phyloP scores from a whole-genome alignment of 345 rosid genomes.

The Corymbia maculata region DNA sequence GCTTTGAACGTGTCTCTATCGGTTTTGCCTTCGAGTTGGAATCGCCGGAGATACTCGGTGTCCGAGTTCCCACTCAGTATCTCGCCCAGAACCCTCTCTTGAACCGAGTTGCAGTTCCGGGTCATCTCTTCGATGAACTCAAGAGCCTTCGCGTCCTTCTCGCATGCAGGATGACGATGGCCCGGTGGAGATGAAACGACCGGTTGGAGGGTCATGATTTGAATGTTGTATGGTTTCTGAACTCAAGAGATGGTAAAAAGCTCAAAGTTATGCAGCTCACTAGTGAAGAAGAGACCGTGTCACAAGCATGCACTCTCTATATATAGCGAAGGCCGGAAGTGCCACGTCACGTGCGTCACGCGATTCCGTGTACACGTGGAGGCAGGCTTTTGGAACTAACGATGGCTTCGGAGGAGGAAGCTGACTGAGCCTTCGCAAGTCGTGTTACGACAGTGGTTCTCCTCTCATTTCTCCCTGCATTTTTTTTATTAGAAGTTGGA shows the following conservation, averaged over 20 bases:
- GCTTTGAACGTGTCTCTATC: constrained; percentile 60
- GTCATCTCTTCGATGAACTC: constrained; percentile 75
- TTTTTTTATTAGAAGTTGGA: not conserved
- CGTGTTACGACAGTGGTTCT: not conserved
- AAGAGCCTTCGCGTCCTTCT: constrained; percentile 63
- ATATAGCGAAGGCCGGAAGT: not conserved
- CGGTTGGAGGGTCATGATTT: constrained; percentile 50
- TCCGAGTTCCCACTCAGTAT: constrained; percentile 50
- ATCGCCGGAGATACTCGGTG: constrained; percentile 64
- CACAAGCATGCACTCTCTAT: not conserved
- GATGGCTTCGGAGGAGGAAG: not conserved
- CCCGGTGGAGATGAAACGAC: constrained; percentile 38
- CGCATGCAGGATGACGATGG: constrained; percentile 45
- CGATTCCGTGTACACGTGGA: not conserved
- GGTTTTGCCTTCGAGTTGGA: constrained; percentile 37
- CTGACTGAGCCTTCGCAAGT: not conserved
- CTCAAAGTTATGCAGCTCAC: not conserved
- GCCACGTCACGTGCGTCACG: not conserved
- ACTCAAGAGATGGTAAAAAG: not conserved
- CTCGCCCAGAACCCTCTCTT: constrained; percentile 45
- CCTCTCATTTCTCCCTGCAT: not conserved
- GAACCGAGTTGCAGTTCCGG: constrained; percentile 47
- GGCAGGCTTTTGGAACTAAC: not conserved
- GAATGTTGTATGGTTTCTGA: not conserved
- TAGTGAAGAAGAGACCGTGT: not conserved